Conservation (phyloP, 1,284 basidiomycete genomes). For the Microbotryum lychnidis-dioicae region DNA sequence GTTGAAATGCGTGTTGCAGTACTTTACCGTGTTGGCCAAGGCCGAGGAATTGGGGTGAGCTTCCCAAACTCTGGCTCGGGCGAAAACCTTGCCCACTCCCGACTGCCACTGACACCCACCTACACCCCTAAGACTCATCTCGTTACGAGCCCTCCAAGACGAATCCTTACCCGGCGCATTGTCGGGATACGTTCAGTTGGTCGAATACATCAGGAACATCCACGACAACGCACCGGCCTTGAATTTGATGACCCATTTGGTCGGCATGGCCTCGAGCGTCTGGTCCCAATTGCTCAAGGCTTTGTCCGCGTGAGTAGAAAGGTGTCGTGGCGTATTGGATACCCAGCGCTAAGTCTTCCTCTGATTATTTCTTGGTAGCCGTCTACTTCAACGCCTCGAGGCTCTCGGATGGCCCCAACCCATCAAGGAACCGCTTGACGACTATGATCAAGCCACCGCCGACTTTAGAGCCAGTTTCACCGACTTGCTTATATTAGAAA, state of each 20-base stretch:
- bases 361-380: not conserved
- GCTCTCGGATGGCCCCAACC: conserved; percentile 70
- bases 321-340: too few relatives aligned
- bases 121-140: conserved; percentile 33
- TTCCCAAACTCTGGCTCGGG: conserved; percentile 1
- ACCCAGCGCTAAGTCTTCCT: not conserved
- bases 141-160: conserved; percentile 37
- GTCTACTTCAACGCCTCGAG: conserved; percentile 57
- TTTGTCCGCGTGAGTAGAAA: conserved; percentile 11
- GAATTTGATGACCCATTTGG: conserved; percentile 23
- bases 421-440: conserved; percentile 40
- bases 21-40: conserved; percentile 63
- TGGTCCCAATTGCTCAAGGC: conserved; percentile 25
- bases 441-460: conserved; percentile 50
- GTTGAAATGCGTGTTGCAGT: conserved; percentile 62
- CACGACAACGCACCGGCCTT: conserved; percentile 11
- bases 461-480: conserved; percentile 65
- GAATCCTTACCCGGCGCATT: conserved; percentile 39
- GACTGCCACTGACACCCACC: not conserved
- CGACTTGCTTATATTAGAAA: conserved; percentile 67
- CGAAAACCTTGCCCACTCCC: not conserved
- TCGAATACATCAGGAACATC: conserved; percentile 22
- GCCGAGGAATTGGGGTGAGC: conserved; percentile 63
- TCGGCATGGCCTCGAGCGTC: conserved; percentile 26
- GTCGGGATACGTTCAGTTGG: conserved; percentile 27